Conservation (phyloP, 495 filamentous ascomycete genomes). For the Penicillium longicatenatum region DNA sequence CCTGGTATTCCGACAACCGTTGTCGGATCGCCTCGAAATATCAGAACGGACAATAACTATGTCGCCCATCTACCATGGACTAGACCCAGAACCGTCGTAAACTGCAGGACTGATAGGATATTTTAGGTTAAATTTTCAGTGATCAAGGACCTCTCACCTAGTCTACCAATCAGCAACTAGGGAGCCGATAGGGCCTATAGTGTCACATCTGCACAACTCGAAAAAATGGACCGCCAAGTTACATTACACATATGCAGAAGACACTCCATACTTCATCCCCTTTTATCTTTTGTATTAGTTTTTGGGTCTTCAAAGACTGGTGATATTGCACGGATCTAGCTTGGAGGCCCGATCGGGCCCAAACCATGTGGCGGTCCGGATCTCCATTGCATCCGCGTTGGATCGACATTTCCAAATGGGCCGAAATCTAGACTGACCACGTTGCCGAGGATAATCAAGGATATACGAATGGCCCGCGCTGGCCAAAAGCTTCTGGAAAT, state of each 20-base stretch:
- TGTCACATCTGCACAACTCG: not conserved
- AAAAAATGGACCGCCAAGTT: not conserved
- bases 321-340: not conserved
- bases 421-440: not conserved
- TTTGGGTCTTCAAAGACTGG: not conserved
- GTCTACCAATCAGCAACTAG: not conserved
- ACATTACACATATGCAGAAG: not conserved
- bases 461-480: not conserved
- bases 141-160: not conserved
- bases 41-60: too few relatives aligned
- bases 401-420: constrained; percentile 7
- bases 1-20: not conserved
- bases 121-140: not conserved
- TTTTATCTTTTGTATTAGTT: not conserved
- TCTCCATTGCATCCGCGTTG: constrained; percentile 10
- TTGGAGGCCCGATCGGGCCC: not conserved
- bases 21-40: not conserved
- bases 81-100: not conserved
- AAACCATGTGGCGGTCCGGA: constrained; percentile 10
- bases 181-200: not conserved
- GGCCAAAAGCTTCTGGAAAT: not conserved
- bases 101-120: not conserved
- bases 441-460: not conserved
- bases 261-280: too few relatives aligned
- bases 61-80: not conserved